A percentile compares a stretch with the other conserved stretches of the same genome.
Evolutionary conservation across 345 rosid genomes (phyloP).

Genomic region (Corymbia maculata): DNA sequence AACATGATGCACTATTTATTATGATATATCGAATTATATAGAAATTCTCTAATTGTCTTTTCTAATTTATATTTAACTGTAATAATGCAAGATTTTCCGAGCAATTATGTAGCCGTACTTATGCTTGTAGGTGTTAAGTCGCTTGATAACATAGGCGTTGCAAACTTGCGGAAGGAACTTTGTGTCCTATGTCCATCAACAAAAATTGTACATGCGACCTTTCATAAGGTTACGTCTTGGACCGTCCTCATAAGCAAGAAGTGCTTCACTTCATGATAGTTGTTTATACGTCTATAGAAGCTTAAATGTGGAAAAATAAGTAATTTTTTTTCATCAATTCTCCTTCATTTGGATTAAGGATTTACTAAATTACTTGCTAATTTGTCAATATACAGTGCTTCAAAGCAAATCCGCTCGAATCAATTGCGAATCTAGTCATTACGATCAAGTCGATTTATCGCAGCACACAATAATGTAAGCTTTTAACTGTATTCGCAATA

Average conservation of each 20-base stretch:
- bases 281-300: neutral
- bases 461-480: too few relatives aligned
- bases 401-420: too few relatives aligned
- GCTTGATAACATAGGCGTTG: neutral
- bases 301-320: neutral
- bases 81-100: neutral
- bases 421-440: too few relatives aligned
- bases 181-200: neutral
- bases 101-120: neutral
- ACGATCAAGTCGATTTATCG: too few relatives aligned
- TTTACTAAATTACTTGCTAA: neutral
- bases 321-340: neutral
- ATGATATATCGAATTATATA: too few relatives aligned
- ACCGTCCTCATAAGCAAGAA: neutral
- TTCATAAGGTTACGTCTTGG: neutral
- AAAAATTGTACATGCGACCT: too few relatives aligned
- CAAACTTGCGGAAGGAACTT: neutral
- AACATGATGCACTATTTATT: too few relatives aligned
- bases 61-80: too few relatives aligned
- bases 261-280: neutral
- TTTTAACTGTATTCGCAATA: too few relatives aligned
- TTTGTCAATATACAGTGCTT: neutral
- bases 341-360: neutral
- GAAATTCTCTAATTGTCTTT: too few relatives aligned
- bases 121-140: fast-evolving